Evolutionary conservation across 768 basidiomycete species (phyloP), one percentile per base, ranked within the genome.

Genomic region (Pulveroboletus ravenelii): DNA sequence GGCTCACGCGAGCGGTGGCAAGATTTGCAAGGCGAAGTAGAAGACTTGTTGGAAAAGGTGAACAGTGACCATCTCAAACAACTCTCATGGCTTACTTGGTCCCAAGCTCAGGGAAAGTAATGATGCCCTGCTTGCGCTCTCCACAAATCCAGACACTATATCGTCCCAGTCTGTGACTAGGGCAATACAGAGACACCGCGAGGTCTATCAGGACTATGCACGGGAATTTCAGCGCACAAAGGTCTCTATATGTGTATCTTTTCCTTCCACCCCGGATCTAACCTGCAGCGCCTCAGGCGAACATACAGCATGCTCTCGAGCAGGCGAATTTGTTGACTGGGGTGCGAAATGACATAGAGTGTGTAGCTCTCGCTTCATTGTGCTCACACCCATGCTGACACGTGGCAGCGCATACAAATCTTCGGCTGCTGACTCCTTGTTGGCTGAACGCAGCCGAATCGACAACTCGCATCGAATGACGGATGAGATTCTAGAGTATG

Each of bases 341-440:
- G 8, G 94, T 98, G 4, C 79, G 94, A 56, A 93, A 94, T 58
- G 96, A 99, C 60, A 98, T 98, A 57, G 92, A 93, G 94, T 95
- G 59, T 40, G 85, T 69, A 10, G 23, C 32, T 32, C 15, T 45
- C 37, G 10, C 13, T 50, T 20, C 15, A 6, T 46, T 43, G 3
- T 27, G 10, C 15, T 42, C 34, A 6, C 12, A 14, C 17, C 10
- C 34, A 7, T 41, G 15, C 35, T 43, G n/a, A 57, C 40, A 20
- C 41, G 43, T 25, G 30, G 15, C 57, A 96, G 93, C 55, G 88
- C 93, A 35, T 94, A 94, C 71, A 93, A 93, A 67, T 88, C 91
- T 6, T 87, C 89, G 15, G 80, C 87, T 13, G 84, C 89, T 1
- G 96, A 98, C 57, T 81, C 89, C 6, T 71, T 99, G 36, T 74